phyloP scores from a whole-genome alignment of 192 early-diverging fungal genomes.

The Gonapodya sp. region DNA sequence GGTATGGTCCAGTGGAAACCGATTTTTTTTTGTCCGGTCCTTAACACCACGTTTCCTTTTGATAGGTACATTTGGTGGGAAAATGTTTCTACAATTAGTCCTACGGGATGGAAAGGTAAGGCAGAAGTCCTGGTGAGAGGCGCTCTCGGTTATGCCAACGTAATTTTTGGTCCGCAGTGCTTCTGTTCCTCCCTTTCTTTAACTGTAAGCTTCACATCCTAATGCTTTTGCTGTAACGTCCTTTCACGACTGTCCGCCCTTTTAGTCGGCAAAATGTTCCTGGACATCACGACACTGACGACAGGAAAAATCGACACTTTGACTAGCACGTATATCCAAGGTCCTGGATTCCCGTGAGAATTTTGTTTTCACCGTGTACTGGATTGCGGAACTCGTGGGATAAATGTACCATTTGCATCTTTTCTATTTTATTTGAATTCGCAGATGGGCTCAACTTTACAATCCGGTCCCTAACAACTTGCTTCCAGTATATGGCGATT shows the following conservation, averaged over 20 bases:
- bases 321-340: slow-evolving; percentile 53
- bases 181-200: slow-evolving; percentile 33
- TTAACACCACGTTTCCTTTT: too few relatives aligned
- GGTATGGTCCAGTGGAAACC: too few relatives aligned
- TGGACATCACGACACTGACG: slow-evolving; percentile 51
- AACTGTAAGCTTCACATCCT: slow-evolving; percentile 19
- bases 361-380: background rate
- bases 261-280: slow-evolving; percentile 48
- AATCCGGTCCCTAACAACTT: slow-evolving; percentile 25
- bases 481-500: slow-evolving; percentile 36
- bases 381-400: background rate
- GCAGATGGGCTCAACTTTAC: slow-evolving; percentile 33
- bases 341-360: slow-evolving; percentile 43
- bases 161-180: background rate
- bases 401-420: background rate
- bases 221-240: background rate
- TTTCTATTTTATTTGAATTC: background rate
- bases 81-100: slow-evolving; percentile 12
- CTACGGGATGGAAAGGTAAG: slow-evolving; percentile 11
- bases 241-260: background rate
- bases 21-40: too few relatives aligned
- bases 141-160: slow-evolving; percentile 22
- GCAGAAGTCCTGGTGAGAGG: background rate
- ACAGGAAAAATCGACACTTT: slow-evolving; percentile 31
- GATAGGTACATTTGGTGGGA: slow-evolving; percentile 34